phyloP scores from a whole-genome alignment of 2,329 filamentous ascomycete species.

The Cladophialophora immunda region DNA sequence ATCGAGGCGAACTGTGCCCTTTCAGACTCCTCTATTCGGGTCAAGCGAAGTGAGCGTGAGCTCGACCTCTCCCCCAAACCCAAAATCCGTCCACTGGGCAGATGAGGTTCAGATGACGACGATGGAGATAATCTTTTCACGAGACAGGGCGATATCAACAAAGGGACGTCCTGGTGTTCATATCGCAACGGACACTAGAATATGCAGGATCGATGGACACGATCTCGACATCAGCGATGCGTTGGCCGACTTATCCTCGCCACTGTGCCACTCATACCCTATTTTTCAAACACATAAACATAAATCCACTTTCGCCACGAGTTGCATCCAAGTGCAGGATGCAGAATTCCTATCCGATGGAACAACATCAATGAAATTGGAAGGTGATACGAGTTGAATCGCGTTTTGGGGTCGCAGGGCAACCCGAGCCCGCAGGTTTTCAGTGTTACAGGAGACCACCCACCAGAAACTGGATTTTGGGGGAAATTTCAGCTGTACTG shows the following conservation, averaged over 20 bases:
- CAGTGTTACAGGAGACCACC: not conserved
- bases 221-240: not conserved
- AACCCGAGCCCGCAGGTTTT: not conserved
- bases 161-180: not conserved
- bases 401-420: not conserved
- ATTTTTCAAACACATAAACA: not conserved
- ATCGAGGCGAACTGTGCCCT: constrained; percentile 1
- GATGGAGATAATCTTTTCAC: constrained; percentile 17
- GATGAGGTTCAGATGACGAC: constrained; percentile 29
- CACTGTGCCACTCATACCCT: not conserved
- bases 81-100: constrained; percentile 37
- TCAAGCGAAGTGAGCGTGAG: constrained; percentile 8
- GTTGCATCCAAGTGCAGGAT: not conserved
- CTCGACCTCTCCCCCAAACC: constrained; percentile 5
- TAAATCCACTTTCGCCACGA: not conserved
- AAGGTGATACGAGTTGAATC: constrained; percentile 9
- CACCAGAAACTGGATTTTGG: not conserved
- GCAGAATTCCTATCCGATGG: not conserved
- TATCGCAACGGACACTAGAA: constrained; percentile 19
- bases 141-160: not conserved
- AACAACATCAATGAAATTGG: constrained; percentile 5
- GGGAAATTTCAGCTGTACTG: not conserved
- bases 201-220: not conserved
- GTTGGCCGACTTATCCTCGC: not conserved
- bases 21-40: constrained; percentile 17